These are phyloP conservation scores for Rubia peregrina DNA, from an alignment of 305 asterid genomes.

Conservation along the genomic window DNA sequence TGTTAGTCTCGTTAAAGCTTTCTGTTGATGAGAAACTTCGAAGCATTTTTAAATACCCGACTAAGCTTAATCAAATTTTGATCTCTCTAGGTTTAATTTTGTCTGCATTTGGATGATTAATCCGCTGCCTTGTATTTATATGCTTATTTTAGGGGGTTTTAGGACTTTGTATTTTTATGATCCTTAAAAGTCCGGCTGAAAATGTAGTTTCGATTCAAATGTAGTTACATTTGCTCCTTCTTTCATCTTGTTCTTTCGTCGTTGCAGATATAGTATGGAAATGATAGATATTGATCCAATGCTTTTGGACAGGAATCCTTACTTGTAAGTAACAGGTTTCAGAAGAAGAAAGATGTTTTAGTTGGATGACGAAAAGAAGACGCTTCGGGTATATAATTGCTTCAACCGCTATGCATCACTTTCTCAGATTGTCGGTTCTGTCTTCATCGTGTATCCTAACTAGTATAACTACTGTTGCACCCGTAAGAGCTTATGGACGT, in stretches of 20 bases:
- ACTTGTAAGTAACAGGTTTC: neutral
- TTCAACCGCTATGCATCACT: neutral
- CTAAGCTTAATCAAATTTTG: no score
- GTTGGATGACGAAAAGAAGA: neutral
- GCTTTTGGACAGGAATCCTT: neutral
- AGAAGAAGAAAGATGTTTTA: neutral
- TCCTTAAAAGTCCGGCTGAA: neutral
- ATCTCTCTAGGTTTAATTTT: no score
- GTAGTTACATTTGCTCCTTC: neutral
- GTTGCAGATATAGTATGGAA: no score
- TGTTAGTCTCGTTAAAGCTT: no score
- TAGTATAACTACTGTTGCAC: neutral
- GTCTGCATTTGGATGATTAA: no score
- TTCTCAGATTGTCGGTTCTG: neutral
- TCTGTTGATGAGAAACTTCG: no score
- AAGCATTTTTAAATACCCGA: no score
- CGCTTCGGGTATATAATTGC: neutral
- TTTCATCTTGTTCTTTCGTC: neutral
- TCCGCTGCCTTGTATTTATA: no score
- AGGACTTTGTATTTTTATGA: neutral
- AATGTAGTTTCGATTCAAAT: no score
- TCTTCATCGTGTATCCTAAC: neutral
- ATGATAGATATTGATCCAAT: no score
- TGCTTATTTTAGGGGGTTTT: neutral
- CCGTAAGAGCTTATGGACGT: neutral